A percentile compares a stretch with the other conserved stretches of the same genome.
phyloP scores from a whole-genome alignment of 2,329 filamentous ascomycete genomes.

The Penicillium sp. region DNA sequence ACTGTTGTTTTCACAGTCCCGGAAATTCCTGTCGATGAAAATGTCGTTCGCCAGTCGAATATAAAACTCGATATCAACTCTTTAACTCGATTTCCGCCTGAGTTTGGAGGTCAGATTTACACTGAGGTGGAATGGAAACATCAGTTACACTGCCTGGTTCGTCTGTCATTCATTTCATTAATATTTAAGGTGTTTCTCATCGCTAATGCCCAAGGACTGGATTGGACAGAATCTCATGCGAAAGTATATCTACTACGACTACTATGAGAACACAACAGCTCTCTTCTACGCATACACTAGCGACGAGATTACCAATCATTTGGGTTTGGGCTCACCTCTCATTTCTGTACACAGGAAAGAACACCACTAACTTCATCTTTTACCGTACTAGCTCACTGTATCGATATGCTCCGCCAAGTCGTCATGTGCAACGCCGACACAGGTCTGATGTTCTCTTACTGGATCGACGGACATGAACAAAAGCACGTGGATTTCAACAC shows the following conservation, averaged over 20 bases:
- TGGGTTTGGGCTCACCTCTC: background rate
- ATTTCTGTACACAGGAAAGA: background rate
- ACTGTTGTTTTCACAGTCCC: background rate
- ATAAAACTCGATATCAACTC: background rate
- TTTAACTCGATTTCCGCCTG: background rate
- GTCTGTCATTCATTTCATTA: background rate
- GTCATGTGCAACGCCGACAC: slow-evolving; percentile 2
- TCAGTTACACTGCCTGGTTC: background rate
- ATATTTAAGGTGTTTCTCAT: background rate
- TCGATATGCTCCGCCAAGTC: background rate
- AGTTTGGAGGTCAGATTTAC: slow-evolving; percentile 1
- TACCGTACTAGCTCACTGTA: background rate
- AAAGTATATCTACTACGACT: background rate
- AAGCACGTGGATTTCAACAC: slow-evolving; percentile 1
- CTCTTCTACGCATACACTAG: background rate
- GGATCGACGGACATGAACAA: background rate
- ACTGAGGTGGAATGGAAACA: slow-evolving; percentile 1
- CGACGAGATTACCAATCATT: background rate
- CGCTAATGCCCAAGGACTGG: background rate
- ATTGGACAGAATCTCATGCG: background rate
- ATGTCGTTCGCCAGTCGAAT: background rate
- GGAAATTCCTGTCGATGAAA: background rate
- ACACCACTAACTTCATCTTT: slow-evolving; percentile 2
- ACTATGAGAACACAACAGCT: background rate
- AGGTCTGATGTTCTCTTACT: background rate